phyloP scores from a whole-genome alignment of 208 protist genomes.

The Leishmania braziliensis region DNA sequence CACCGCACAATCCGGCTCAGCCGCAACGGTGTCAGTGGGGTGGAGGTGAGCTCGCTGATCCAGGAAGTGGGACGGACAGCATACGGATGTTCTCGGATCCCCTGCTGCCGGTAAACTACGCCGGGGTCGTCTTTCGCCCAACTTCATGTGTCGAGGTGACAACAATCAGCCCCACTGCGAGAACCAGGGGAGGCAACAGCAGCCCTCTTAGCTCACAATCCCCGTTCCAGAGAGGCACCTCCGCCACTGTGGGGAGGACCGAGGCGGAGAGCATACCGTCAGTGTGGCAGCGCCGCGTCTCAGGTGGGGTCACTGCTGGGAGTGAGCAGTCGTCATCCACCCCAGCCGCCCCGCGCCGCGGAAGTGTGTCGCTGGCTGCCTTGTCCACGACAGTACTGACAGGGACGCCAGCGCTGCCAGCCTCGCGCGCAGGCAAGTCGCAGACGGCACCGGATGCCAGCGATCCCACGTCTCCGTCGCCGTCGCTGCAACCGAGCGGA shows the following conservation, averaged over 20 bases:
- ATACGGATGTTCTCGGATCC: background rate
- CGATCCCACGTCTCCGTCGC: background rate
- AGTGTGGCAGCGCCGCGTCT: conserved; percentile 7
- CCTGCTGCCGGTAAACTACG: conserved; percentile 8
- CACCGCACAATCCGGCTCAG: background rate
- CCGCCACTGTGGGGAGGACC: background rate
- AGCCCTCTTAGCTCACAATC: background rate
- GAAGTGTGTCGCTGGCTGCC: background rate
- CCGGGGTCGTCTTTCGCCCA: conserved; percentile 8
- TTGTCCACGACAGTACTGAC: background rate
- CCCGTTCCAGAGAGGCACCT: background rate
- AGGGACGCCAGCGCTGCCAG: background rate
- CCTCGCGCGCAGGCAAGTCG: background rate
- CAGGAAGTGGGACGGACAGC: background rate
- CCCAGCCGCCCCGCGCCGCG: background rate
- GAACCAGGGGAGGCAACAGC: background rate
- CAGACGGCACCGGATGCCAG: background rate
- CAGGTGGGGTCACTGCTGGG: background rate
- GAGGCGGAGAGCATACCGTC: background rate
- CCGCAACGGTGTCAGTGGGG: background rate
- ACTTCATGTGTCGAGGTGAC: conserved; percentile 12
- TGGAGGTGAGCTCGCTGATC: background rate
- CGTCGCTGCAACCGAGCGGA: background rate
- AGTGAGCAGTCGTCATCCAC: background rate
- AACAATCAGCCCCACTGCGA: background rate